Base-by-base conservation (phyloP, 1,284 basidiomycete genomes). In the Clitocybe nebularis region DNA sequence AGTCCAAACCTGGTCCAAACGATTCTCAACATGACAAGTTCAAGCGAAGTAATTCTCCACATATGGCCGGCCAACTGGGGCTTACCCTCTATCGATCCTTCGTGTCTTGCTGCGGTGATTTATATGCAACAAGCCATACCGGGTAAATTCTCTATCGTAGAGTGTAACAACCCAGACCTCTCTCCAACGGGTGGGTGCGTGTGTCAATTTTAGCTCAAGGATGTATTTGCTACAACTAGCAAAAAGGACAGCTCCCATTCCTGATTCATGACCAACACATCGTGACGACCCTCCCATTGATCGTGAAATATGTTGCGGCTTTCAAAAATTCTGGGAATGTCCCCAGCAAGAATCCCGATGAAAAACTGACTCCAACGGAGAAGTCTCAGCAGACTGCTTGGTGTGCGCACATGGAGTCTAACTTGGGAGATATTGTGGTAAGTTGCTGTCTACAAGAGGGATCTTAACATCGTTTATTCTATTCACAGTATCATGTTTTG, bases 121-220 rank as follows among this genome's bases (percentile, higher is more conserved):
- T 81, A 79, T 54, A 71, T 88, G 26, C 85, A 89, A 55, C 61
- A 82, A 16, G 61, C 74, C 11, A 69, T 84, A 32, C 82, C 85
- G 1, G 80, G 77, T 8, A 66, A 73, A 49, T 89, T 84, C 60
- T 60, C 61, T 11, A 61, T 89, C 22, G 65, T 68, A 28, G 75
- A 81, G 59, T 82, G 75, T 52, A 71, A 72, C 10, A 78, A 85
- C 57, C 80, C 84, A 5, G 84, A 88, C 62, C 48, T 72, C n/a
- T 87, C 86, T 45, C 84, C 85, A n/a, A 79, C 71, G 53, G 87
- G 87, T 83, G 60, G 61, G 77, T 71, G 48, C 48, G 60, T 63
- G 50, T 51, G 37, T 16, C 29, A 16, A 19, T 39, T 38, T 37
- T 24, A 24, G 20, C 16, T 11, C 35, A 10, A 10, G 29, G 28